Base-by-base conservation (phyloP, 768 basidiomycete species). In the Crucibulum laeve region DNA sequence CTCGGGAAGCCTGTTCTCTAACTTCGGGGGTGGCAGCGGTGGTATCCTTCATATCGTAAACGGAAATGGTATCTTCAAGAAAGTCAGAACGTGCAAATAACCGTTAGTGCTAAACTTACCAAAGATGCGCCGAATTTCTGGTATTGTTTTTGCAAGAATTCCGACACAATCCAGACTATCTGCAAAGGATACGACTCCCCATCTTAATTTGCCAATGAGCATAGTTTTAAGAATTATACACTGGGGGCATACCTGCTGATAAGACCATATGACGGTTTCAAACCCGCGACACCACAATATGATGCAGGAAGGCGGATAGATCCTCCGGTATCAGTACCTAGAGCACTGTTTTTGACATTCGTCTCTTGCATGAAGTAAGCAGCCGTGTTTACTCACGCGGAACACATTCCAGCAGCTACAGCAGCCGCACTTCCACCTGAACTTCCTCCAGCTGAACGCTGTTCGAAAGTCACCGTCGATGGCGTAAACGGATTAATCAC, bases 111-210 rank as follows among this genome's bases (percentile, higher is more conserved):
- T 5, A n/a, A 8, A 60, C 81, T 44, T 48, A 92, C 91, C 69
- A 48, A 90, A 93, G 2, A 89, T 74, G 2, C 62, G 54, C 25
- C 70, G 52, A 1, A 82, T 73, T 0, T 64, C 65, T 11, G 62
- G 54, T 0, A 87, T 74, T 14, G 74, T 68, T 33, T 61, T 66
- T 0, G 79, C 83, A 37, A 99, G 61, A 4, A 98, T 67, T 0
- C 95, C 95, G 0, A 99, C 92, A 51, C 91, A 94, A 54, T 99
- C 96, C 10, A 99, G 67, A 48, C 91, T 94, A 55, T 96, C 93
- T 1, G 95, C 95, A 52, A 90, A 99, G 0, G 92, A 84, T 3
- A 99, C 78, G 0, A 97, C 80, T 4, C 96, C 96, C 80, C 84
- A 86, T 56, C 94, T 91, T 33, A 38, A 22, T n/a, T 19, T 18